These are phyloP conservation scores for Serendipita sp. DNA, from an alignment of 768 basidiomycete genomes.

Conservation along the genomic window DNA sequence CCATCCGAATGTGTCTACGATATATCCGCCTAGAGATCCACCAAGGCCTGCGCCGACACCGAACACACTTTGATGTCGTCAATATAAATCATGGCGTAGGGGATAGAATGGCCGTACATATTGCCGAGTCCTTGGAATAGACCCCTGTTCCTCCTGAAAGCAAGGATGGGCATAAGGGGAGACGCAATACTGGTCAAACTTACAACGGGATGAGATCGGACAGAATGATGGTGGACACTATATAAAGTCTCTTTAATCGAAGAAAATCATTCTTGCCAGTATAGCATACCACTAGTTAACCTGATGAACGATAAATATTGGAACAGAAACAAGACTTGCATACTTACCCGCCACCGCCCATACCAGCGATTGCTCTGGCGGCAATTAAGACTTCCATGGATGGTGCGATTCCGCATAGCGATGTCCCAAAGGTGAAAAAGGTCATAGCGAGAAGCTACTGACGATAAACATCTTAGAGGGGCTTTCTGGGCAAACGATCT, in stretches of 20 bases:
- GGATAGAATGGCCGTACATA: conserved; percentile 36
- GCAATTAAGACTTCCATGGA: conserved; percentile 70
- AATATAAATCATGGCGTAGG: not conserved
- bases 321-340: not conserved
- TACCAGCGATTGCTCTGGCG: conserved; percentile 74
- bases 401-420: conserved; percentile 72
- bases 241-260: not conserved
- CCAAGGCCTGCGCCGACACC: conserved; percentile 58
- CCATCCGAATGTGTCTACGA: conserved; percentile 79
- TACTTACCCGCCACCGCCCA: conserved; percentile 80
- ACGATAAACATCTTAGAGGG: conserved; percentile 34
- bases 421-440: conserved; percentile 40
- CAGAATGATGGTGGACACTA: not conserved
- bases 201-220: conserved; percentile 73
- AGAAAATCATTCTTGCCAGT: not conserved
- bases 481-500: conserved; percentile 11
- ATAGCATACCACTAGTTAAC: not conserved
- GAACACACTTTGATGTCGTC: conserved; percentile 40
- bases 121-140: conserved; percentile 85
- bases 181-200: conserved; percentile 18
- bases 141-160: conserved; percentile 59
- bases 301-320: not conserved
- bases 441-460: conserved; percentile 58
- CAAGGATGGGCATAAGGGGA: conserved; percentile 3
- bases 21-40: conserved; percentile 69